Evolutionary conservation across 768 basidiomycete species (phyloP).

Genomic region (Psilocybe cubensis): DNA sequence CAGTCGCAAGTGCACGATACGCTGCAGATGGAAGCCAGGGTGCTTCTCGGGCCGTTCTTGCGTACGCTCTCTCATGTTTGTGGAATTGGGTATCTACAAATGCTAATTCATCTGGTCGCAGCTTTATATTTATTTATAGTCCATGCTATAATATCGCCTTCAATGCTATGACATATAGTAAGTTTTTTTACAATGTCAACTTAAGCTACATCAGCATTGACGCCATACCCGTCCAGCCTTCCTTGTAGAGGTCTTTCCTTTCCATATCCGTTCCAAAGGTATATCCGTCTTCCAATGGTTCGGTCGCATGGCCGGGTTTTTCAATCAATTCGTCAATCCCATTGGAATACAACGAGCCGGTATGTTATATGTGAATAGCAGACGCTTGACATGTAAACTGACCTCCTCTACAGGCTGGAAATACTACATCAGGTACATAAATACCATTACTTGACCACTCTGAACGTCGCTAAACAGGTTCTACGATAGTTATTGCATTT

Average conservation of each 20-base stretch:
- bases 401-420: constrained; percentile 46
- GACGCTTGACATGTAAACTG: not conserved
- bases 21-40: constrained; percentile 41
- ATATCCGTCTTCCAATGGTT: constrained; percentile 65
- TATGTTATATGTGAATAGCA: constrained; percentile 12
- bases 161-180: constrained; percentile 61
- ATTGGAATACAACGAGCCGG: constrained; percentile 60
- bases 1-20: constrained; percentile 54
- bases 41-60: constrained; percentile 53
- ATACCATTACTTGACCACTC: too few relatives aligned
- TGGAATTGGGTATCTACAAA: not conserved
- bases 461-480: too few relatives aligned
- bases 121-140: constrained; percentile 61
- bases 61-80: constrained; percentile 30
- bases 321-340: constrained; percentile 71
- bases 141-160: constrained; percentile 59
- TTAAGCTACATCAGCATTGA: not conserved
- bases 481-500: constrained; percentile 47
- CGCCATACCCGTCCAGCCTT: constrained; percentile 41
- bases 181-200: constrained; percentile 7
- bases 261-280: constrained; percentile 62
- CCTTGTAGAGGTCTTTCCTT: constrained; percentile 73
- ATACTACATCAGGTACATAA: constrained; percentile 51
- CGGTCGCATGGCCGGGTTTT: constrained; percentile 55
- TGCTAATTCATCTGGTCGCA: constrained; percentile 18